Conservation (phyloP, 352 stramenopile genomes). For the Phytophthora sojae region DNA sequence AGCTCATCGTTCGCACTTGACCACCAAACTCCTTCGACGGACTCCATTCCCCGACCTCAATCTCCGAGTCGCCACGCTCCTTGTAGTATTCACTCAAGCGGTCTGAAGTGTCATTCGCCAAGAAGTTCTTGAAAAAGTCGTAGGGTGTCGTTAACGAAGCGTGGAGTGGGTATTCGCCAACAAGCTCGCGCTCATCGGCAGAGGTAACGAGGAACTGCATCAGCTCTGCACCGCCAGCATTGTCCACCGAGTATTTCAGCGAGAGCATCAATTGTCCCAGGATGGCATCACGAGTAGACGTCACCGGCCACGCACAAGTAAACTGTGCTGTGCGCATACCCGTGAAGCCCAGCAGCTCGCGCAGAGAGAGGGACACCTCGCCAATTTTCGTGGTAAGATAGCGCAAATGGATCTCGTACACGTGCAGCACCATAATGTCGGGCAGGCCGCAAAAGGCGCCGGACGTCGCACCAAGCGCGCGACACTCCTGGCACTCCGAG, state of each 20-base stretch:
- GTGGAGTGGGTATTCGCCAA: conserved; percentile 78
- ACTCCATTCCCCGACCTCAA: conserved; percentile 74
- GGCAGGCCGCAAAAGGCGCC: conserved; percentile 78
- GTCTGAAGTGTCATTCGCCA: conserved; percentile 54
- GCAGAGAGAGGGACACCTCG: conserved; percentile 74
- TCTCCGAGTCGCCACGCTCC: conserved; percentile 76
- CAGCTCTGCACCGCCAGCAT: conserved; percentile 47
- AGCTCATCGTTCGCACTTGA: conserved; percentile 69
- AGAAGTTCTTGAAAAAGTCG: conserved; percentile 79
- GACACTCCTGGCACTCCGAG: conserved; percentile 74
- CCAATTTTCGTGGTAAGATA: conserved; percentile 89
- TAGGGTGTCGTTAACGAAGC: conserved; percentile 51
- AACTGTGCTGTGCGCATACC: conserved; percentile 72
- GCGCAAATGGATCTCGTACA: conserved; percentile 86
- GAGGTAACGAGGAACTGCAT: conserved; percentile 79
- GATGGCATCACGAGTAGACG: conserved; percentile 68
- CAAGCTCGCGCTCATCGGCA: conserved; percentile 63
- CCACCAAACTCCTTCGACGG: conserved; percentile 74
- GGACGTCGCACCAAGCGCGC: conserved; percentile 57
- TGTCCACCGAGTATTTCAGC: conserved; percentile 73
- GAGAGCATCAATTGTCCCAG: conserved; percentile 77
- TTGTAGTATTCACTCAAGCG: conserved; percentile 73
- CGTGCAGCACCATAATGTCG: conserved; percentile 83
- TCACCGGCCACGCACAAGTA: conserved; percentile 75
- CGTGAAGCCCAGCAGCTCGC: conserved; percentile 76